Evolutionary conservation across 2,329 filamentous ascomycete species (phyloP).

Genomic region (Cryphonectria radicalis): DNA sequence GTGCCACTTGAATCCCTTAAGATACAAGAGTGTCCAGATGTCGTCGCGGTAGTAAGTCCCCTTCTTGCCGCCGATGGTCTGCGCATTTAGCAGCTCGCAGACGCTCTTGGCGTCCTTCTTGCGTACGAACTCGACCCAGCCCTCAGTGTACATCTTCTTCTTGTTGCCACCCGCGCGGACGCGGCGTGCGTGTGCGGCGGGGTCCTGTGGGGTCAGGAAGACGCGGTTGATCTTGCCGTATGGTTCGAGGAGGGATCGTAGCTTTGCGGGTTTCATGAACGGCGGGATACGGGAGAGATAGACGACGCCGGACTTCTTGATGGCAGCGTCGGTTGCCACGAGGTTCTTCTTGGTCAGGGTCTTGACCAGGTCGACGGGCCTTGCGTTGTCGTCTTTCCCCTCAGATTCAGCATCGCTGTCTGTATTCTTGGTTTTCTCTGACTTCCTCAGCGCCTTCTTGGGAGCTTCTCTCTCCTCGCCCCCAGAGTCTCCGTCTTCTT

Average conservation of each 20-base stretch:
- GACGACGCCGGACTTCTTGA: conserved; percentile 77
- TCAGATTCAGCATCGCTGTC: conserved; percentile 28
- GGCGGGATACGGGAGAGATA: conserved; percentile 85
- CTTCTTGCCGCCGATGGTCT: conserved; percentile 82
- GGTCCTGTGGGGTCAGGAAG: conserved; percentile 79
- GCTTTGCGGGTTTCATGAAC: conserved; percentile 83
- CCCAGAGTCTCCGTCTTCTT: conserved; percentile 31
- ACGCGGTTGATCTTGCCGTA: conserved; percentile 79
- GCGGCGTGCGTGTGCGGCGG: conserved; percentile 66
- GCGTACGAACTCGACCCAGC: conserved; percentile 81
- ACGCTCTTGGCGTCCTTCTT: conserved; percentile 80
- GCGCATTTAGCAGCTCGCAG: conserved; percentile 76
- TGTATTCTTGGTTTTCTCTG: conserved; percentile 28
- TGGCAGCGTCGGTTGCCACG: conserved; percentile 64
- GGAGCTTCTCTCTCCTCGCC: conserved; percentile 26
- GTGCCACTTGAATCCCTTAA: conserved; percentile 84
- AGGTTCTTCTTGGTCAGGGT: conserved; percentile 70
- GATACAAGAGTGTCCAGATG: conserved; percentile 81
- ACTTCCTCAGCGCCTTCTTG: conserved; percentile 33
- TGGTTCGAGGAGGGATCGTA: conserved; percentile 74
- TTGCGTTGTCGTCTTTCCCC: conserved; percentile 38
- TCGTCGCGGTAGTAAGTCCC: conserved; percentile 83
- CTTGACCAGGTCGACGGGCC: conserved; percentile 37
- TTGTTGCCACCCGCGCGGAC: conserved; percentile 79
- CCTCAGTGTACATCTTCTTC: conserved; percentile 80